Conservation (phyloP, 352 stramenopile species). For the Albugo laibachii region DNA sequence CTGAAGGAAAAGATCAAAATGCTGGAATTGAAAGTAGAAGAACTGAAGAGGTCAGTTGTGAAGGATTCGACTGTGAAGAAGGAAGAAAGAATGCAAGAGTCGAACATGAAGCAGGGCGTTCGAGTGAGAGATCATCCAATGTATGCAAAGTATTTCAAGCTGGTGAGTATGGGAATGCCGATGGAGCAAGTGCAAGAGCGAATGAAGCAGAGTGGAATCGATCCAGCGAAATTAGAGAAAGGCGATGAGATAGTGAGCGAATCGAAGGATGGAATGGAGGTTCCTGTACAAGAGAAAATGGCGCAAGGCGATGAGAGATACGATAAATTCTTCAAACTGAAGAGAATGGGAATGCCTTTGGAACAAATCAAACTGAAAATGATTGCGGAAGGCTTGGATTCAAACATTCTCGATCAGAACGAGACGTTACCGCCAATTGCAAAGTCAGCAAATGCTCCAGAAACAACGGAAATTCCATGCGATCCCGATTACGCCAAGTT, state of each 20-base stretch:
- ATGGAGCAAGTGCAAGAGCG: conserved; percentile 74
- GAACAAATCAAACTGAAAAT: conserved; percentile 91
- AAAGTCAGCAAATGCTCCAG: conserved; percentile 61
- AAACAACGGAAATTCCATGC: conserved; percentile 8
- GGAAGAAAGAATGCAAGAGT: conserved; percentile 28
- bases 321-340: conserved; percentile 92
- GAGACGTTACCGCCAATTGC: conserved; percentile 57
- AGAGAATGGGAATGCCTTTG: conserved; percentile 87
- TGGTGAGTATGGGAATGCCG: conserved; percentile 59
- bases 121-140: conserved; percentile 50
- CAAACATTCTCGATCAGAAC: conserved; percentile 76
- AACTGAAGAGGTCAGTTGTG: conserved; percentile 4
- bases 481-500: conserved; percentile 88
- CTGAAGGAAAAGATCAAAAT: conserved; percentile 48
- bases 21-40: conserved; percentile 36
- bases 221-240: conserved; percentile 41
- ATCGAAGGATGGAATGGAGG: neutral
- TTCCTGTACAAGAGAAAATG: conserved; percentile 5
- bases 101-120: conserved; percentile 12
- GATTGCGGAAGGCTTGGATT: conserved; percentile 82
- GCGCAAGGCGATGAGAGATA: conserved; percentile 73
- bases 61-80: conserved; percentile 24
- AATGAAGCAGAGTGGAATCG: conserved; percentile 50
- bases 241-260: conserved; percentile 47
- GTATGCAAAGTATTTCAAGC: conserved; percentile 69